Percentiles rank a stretch among this genome's conserved stretches.
Evolutionary conservation across 139 green algal genomes (phyloP).

Genomic region (Pseudopediastrum boryanum): DNA sequence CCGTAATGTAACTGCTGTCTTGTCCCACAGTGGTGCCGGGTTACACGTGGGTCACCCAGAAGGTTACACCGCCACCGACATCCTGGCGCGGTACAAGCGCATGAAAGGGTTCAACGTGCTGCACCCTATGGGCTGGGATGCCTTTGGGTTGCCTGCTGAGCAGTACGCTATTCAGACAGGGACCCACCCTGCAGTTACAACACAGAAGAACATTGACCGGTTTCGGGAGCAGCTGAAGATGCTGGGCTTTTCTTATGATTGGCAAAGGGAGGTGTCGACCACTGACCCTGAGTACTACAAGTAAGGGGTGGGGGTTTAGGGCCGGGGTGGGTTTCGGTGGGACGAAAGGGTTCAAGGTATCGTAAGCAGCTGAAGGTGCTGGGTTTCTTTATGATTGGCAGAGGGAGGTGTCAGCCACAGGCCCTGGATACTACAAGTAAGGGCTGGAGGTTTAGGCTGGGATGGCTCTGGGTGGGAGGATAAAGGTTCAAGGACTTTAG

Average conservation of each 20-base stretch:
- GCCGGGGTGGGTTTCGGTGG: no score
- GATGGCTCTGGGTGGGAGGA: no score
- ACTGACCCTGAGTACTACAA: conserved; percentile 92
- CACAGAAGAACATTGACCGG: conserved; percentile 84
- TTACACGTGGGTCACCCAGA: conserved; percentile 92
- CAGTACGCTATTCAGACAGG: conserved; percentile 97
- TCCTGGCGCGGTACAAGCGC: conserved; percentile 96
- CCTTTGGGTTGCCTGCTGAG: conserved; percentile 97
- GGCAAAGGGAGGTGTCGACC: conserved; percentile 90
- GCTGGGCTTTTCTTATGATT: conserved; percentile 97
- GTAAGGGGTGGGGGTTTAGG: conserved; percentile 47
- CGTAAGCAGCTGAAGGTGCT: conserved; percentile 90
- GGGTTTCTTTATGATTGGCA: conserved; percentile 96
- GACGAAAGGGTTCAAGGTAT: conserved; percentile 84
- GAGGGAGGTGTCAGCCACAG: conserved; percentile 89
- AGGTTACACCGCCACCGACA: conserved; percentile 96
- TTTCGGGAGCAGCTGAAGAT: conserved; percentile 94
- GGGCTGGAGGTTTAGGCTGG: no score
- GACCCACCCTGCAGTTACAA: conserved; percentile 93
- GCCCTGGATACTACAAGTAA: conserved; percentile 89
- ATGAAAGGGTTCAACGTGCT: conserved; percentile 97
- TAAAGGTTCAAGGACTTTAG: no score
- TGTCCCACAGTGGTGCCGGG: conserved; percentile 80
- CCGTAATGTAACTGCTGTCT: no score
- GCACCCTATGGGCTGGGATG: conserved; percentile 99